phyloP scores from a whole-genome alignment of 2,329 filamentous ascomycete genomes.

The Neofusicoccum umdonicola region DNA sequence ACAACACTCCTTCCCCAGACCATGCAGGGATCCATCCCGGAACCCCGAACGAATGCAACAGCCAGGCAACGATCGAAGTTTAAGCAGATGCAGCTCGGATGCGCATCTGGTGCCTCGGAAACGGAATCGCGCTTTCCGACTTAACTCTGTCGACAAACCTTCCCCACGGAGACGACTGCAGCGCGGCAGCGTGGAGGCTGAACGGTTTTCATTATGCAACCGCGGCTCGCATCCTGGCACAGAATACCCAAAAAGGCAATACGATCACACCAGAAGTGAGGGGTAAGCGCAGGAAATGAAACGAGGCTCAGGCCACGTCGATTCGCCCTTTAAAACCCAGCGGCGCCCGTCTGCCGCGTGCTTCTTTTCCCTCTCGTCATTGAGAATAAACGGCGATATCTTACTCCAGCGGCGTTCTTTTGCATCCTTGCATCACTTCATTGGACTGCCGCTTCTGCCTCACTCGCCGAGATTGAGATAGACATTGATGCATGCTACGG shows the following conservation, averaged over 20 bases:
- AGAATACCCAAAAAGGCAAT: not conserved
- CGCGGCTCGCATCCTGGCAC: not conserved
- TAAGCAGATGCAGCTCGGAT: not conserved
- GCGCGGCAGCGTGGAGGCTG: not conserved
- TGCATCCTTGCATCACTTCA: not conserved
- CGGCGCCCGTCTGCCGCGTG: not conserved
- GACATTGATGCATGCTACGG: not conserved
- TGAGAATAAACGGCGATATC: not conserved
- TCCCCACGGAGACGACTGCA: not conserved
- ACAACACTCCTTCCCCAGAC: not conserved
- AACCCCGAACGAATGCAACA: not conserved
- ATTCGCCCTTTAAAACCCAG: not conserved
- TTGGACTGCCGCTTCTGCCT: slow-evolving; percentile 5
- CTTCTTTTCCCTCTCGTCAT: not conserved
- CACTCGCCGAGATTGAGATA: slow-evolving; percentile 1
- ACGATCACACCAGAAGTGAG: not conserved
- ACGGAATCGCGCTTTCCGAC: not conserved
- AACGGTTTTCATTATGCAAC: not conserved
- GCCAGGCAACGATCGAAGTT: no score
- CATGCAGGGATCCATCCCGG: not conserved
- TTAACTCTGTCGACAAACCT: not conserved
- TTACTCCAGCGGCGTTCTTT: slow-evolving; percentile 7
- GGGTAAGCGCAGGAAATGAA: not conserved
- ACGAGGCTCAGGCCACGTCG: not conserved
- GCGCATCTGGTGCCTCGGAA: not conserved